Evolutionary conservation across 169 alveolate species (phyloP).

Genomic region (Cyclospora cayetanensis): DNA sequence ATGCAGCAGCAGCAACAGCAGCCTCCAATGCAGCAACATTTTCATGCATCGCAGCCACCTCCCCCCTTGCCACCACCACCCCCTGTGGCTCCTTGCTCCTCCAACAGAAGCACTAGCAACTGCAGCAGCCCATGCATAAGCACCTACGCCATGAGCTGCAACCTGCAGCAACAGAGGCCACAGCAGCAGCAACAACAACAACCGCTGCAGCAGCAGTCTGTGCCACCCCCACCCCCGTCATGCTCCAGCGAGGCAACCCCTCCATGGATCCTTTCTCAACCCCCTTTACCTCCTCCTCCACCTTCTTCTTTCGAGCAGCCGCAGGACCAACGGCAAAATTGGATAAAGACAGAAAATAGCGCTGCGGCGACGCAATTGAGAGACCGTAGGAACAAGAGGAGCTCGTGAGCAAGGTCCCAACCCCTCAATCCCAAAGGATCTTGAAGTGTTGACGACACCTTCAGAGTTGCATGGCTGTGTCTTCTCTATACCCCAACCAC

Average conservation of each 20-base stretch:
- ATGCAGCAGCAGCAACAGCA: not conserved
- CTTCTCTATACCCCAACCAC: no score
- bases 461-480: no score
- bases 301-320: no score
- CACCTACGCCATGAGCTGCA: not conserved
- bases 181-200: no score
- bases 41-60: not conserved
- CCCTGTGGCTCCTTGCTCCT: not conserved
- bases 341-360: not conserved
- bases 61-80: not conserved
- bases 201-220: not conserved
- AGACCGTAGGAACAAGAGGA: not conserved
- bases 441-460: no score
- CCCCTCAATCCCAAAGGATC: no score
- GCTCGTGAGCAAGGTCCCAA: not conserved
- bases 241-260: not conserved
- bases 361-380: not conserved
- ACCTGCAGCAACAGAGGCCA: no score
- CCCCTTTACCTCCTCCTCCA: not conserved
- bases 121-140: not conserved
- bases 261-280: not conserved
- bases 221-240: not conserved
- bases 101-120: not conserved
- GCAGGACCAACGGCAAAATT: not conserved
- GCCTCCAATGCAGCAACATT: not conserved